Conservation (phyloP, 176 grass and related monocot species). For the Aegilops bicornis region DNA sequence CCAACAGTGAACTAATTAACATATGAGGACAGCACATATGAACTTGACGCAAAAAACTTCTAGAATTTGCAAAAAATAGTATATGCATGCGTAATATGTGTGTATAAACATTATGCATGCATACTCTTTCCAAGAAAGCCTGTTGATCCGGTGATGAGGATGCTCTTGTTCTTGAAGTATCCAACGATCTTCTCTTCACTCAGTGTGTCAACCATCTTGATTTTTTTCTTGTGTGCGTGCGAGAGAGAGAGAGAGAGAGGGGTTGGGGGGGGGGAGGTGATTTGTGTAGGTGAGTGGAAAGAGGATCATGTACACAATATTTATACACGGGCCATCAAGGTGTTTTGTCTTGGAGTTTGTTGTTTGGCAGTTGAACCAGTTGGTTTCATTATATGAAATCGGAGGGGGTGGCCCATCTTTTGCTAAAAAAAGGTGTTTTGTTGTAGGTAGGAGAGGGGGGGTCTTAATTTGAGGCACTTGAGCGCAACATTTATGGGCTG, state of each 20-base stretch:
- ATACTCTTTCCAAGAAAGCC: slow-evolving; percentile 87
- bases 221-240: neutral
- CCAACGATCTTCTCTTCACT: slow-evolving; percentile 50
- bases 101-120: too few relatives aligned
- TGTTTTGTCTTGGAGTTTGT: too few relatives aligned
- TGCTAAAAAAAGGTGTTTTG: too few relatives aligned
- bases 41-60: too few relatives aligned
- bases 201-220: slow-evolving; percentile 37
- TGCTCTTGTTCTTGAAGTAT: slow-evolving; percentile 72
- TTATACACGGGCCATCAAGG: slow-evolving; percentile 29
- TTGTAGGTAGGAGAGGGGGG: neutral
- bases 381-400: too few relatives aligned
- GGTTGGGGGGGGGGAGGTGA: neutral
- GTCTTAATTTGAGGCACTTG: neutral
- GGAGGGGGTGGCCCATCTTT: too few relatives aligned
- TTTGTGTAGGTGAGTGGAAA: neutral
- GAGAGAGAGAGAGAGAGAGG: too few relatives aligned
- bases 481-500: neutral
- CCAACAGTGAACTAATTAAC: neutral
- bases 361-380: too few relatives aligned
- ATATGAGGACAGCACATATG: too few relatives aligned
- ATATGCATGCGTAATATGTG: too few relatives aligned
- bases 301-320: slow-evolving; percentile 7
- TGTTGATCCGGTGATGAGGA: slow-evolving; percentile 78
- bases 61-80: too few relatives aligned